Conservation (phyloP, 306 rosid genomes). For the Quercus mongolica region DNA sequence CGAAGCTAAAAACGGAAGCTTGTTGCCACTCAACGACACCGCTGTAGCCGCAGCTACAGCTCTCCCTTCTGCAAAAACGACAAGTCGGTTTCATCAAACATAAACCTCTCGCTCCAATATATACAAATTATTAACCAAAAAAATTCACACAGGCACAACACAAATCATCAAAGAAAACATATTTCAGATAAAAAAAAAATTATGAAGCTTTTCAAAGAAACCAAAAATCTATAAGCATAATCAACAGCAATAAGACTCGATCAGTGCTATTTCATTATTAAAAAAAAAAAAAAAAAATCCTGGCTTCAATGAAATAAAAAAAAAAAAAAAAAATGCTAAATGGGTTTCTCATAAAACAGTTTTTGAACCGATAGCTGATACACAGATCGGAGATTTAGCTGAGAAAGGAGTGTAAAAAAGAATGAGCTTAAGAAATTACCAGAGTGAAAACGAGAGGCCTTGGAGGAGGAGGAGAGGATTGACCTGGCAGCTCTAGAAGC, state of each 20-base stretch:
- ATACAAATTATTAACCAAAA: background rate
- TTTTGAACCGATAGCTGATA: background rate
- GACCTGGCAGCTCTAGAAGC: constrained; percentile 76
- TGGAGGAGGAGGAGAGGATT: constrained; percentile 67
- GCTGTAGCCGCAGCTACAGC: constrained; percentile 65
- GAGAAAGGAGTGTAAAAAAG: too few relatives aligned
- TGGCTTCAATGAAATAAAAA: too few relatives aligned
- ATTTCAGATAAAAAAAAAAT: too few relatives aligned
- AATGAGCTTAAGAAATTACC: constrained; percentile 24
- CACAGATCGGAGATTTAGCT: constrained; percentile 13
- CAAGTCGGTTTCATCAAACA: background rate
- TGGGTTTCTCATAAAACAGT: too few relatives aligned
- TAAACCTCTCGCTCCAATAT: background rate
- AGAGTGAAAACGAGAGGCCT: constrained; percentile 57
- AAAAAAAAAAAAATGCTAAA: too few relatives aligned
- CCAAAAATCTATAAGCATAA: too few relatives aligned
- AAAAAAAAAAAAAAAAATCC: too few relatives aligned
- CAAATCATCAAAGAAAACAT: too few relatives aligned
- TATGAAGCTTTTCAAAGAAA: too few relatives aligned
- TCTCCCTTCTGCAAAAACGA: constrained; percentile 56
- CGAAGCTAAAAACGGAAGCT: constrained; percentile 42
- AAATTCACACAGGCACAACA: too few relatives aligned
- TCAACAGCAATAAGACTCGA: too few relatives aligned
- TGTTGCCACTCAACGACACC: constrained; percentile 43
- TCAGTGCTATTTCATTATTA: too few relatives aligned